Evolutionary conservation across 805 yeast species (phyloP), one percentile per base, ranked within the genome.

Genomic region (Saccharomycopsis malanga): DNA sequence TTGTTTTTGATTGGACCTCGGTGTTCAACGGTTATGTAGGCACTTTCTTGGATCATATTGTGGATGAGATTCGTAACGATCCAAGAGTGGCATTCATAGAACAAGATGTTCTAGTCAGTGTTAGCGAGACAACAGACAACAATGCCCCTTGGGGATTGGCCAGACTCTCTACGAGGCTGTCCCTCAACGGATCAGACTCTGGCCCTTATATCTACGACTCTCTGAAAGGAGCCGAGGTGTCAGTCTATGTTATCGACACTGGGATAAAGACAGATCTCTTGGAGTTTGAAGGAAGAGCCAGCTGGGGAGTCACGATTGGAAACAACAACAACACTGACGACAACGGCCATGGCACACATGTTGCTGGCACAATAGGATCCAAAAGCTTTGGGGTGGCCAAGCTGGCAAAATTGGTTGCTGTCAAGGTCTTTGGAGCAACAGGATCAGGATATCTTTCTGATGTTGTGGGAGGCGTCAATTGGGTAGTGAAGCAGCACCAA

Each of bases 321-420:
- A 57, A 65, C 44, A 81, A 81, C 57, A 87, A 79, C 57, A 72
- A 72, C 45, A 87, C 81, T 56, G 96, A 88, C 62, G 91, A 87
- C 44, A 83, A 84, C 57, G 97, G 96, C 44, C 97, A 88, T 66
- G 97, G 97, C 58, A 86, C 96, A 39, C 96, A 89, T 61, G 86
- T 94, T 69, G 96, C 96, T 14, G 96, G 96, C 66, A 87, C 93
- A 30, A 85, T 88, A 58, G 96, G 81, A 42, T 84, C 93, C 21
- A 70, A 71, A 52, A 69, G 76, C 44, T 85, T 81, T 54, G 96
- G 96, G 68, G 89, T 87, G 45, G 89, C 95, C 49, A 87, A 87
- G 66, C 71, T 76, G 44, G 93, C 89, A 10, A 71, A 79, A 15
- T 64, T 87, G 46, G 87, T 84, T 58, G 94, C 94, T 29, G 86